Base-by-base conservation (phyloP, 192 early-diverging fungal species). In the Coemansia sp. region DNA sequence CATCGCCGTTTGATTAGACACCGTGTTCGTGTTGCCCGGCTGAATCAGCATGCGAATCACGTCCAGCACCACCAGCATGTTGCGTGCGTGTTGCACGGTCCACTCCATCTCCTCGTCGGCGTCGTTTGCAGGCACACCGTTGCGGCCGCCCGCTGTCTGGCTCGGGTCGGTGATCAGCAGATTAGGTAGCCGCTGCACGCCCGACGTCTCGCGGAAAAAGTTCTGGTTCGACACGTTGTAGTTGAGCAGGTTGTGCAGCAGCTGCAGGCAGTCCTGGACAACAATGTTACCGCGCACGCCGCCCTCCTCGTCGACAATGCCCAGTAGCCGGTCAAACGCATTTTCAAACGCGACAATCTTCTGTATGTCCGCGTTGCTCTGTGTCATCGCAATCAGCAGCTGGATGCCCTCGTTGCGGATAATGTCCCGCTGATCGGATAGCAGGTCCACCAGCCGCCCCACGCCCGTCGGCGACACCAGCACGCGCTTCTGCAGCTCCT, bases 171-270 rank as follows among this genome's bases (percentile, higher is more conserved):
- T 80, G 29, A 82, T 83, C 25, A 95, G 82, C 32, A 98, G 62
- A 5, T 84, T 80, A 2, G 93, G 94, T 28, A 99, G 89, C 23
- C 86, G 84, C 58, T 95, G 89, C 44, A 98, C 93, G 57, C 93
- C 93, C 46, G 91, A 93, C 23, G 90, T 93, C 77, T 99, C 97
- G 40, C 97, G 89, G 73, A 99, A 99, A 67, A 95, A 88, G 62
- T 95, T 97, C 89, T 97, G 97, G 80, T 99, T 98, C 0, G 95
- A 96, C 6, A 94, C 90, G 65, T 99, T 99, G 73, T 95, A 94
- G 56, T 93, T 82, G 30, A 99, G 81, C 29, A 99, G 80, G 43
- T 98, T 97, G 38, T 92, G 87, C 18, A 93, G 89, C 29, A 99
- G 77, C 54, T 93, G 91, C 58, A 99, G 72, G 60, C 95, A 96